phyloP scores from a whole-genome alignment of 176 grass and related monocot genomes.

The Bromus sterilis region DNA sequence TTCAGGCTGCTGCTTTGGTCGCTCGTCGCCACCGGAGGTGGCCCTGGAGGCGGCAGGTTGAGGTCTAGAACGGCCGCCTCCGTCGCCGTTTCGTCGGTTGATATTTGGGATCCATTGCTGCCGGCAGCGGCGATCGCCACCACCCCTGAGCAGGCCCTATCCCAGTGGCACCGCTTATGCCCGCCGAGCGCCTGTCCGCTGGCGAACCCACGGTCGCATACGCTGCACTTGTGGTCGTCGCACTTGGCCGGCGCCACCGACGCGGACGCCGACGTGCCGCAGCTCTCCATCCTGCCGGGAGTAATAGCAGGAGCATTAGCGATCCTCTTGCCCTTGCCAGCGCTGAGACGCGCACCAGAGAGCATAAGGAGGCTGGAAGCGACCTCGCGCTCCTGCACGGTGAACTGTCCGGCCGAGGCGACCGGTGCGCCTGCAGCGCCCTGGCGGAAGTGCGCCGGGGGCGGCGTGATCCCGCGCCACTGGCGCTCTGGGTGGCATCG shows the following conservation, averaged over 20 bases:
- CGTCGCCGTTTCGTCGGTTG: neutral
- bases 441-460: neutral
- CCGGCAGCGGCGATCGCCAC: neutral
- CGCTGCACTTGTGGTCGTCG: conserved; percentile 27
- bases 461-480: conserved; percentile 54
- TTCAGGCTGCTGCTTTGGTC: neutral
- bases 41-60: conserved; percentile 24
- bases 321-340: conserved; percentile 3
- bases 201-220: conserved; percentile 34
- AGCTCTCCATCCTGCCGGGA: neutral
- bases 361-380: conserved; percentile 28
- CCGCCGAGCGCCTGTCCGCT: conserved; percentile 71
- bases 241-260: neutral
- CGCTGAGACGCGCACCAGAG: neutral
- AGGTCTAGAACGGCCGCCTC: conserved; percentile 19
- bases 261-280: neutral
- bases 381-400: conserved; percentile 18
- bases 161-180: conserved; percentile 60
- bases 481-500: conserved; percentile 60
- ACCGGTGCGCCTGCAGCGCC: neutral
- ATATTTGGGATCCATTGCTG: neutral
- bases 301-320: neutral
- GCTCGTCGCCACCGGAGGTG: neutral
- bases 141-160: neutral
- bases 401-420: neutral